Base-by-base conservation (phyloP, 2,329 filamentous ascomycete genomes). In the Penicillium sp. region DNA sequence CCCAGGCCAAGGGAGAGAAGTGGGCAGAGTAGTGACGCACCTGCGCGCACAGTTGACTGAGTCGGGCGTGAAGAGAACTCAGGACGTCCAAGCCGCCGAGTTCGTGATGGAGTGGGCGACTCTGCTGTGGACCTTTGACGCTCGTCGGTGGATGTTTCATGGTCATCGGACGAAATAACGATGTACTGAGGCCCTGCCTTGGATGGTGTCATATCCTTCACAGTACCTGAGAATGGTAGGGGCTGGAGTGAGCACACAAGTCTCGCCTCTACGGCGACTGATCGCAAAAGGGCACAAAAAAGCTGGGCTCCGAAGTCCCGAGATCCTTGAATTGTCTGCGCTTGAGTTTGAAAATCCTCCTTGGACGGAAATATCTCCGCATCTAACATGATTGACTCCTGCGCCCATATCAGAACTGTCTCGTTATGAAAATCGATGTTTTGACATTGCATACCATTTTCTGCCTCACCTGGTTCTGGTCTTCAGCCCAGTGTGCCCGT, bases 191-290 rank as follows among this genome's bases (percentile, higher is more conserved):
- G 49, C 18, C 60, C 50, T 10, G 63, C 55, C 57, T 74, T 70
- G 35, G 57, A 58, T 8, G 74, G 64, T 18, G 70, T 67, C 43
- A 67, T 48, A 40, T 63, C 61, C 60, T 74, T 66, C 2, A 66
- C 63, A 9, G 64, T 63, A 2, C 68, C 76, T 2, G 75, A 72
- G 51, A 90, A 90, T 0, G 86, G 76, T 1, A 98, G 72, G 1
- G 84, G 80, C 52, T 98, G 93, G 3, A 98, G 70, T 4, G 93
- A 98, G 63, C 89, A 96, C 0, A 97, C 86, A 4, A 98, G 74
- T 9, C 93, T 79, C 4, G 87, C 76, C 48, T 88, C 81, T 5
- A 97, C 80, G 2, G 87, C 89, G n/a, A 78, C 80, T n/a, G 81
- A 79, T 13, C 93, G 82, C 3, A 98, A 74, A 20, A 97, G 67